These are phyloP conservation scores for Hypoxylon sp. DNA, from an alignment of 2,329 filamentous ascomycete species.

Conservation along the genomic window DNA sequence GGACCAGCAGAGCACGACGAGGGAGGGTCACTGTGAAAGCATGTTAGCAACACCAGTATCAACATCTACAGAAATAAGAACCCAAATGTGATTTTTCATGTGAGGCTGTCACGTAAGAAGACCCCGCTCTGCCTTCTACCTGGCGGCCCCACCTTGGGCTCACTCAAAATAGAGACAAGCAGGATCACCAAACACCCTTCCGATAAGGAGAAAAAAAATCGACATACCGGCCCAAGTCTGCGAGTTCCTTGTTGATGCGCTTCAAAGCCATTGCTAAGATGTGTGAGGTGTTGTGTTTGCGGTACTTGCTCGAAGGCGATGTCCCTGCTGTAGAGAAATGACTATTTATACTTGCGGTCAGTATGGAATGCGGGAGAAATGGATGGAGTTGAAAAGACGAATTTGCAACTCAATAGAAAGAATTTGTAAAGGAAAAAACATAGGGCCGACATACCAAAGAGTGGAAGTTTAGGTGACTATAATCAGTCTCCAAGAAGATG, in stretches of 20 bases:
- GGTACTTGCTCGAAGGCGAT: constrained; percentile 36
- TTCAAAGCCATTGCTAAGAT: constrained; percentile 81
- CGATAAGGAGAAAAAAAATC: constrained; percentile 41
- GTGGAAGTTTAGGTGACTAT: constrained; percentile 4
- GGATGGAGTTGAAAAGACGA: constrained; percentile 36
- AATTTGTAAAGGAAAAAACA: not conserved
- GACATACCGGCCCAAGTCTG: constrained; percentile 88
- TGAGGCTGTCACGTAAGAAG: constrained; percentile 39
- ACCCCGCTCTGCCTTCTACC: constrained; percentile 48
- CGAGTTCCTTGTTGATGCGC: constrained; percentile 95
- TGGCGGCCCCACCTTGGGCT: constrained; percentile 51
- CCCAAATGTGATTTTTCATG: constrained; percentile 3
- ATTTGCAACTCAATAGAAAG: constrained; percentile 24
- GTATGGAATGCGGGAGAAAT: constrained; percentile 51
- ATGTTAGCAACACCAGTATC: constrained; percentile 51
- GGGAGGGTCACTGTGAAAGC: constrained; percentile 84
- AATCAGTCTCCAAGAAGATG: constrained; percentile 22
- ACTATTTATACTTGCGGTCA: constrained; percentile 51
- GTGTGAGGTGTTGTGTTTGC: constrained; percentile 32
- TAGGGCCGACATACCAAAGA: constrained; percentile 32
- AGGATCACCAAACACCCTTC: constrained; percentile 32
- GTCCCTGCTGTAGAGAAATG: constrained; percentile 46
- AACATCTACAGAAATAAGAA: not conserved
- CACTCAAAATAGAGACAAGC: constrained; percentile 44
- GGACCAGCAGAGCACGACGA: constrained; percentile 99